Base-by-base conservation (phyloP, 176 grass and related monocot genomes). In the Eragrostis nindensis region DNA sequence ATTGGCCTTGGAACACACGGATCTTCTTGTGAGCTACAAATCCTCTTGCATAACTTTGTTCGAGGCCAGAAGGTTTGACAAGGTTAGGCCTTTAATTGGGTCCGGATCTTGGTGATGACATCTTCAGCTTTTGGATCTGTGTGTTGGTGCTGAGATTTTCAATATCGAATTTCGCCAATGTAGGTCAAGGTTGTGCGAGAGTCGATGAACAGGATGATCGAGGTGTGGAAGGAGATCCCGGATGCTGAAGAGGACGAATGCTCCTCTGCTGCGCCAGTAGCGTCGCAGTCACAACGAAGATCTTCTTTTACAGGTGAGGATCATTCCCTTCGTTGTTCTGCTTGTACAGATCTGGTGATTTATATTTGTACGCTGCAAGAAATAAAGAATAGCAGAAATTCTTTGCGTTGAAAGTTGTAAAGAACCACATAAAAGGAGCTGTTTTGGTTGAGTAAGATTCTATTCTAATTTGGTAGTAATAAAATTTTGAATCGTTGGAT, bases 161-260 rank as follows among this genome's bases (percentile, higher is more conserved):
- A 16, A 64, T 70, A 27, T 80, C 4, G 5, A 41, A 70, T 61
- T 66, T n/a, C 19, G 52, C 26, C 22, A 93, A 91, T 95, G 88
- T 47, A 99, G 97, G 97, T 99, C 43, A 99, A 99, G 81, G 93
- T 93, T 70, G 97, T 99, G 29, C 81, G 97, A 48, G 97, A 99
- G 63, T 91, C 93, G 2, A 95, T 99, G 93, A 95, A 76, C 68
- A 68, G 66, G 72, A 99, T 99, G 97, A 82, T 99, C 66, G 87
- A 99, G 75, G 90, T 78, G 11, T 99, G 97, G 97, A 95, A 90
- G 75, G 92, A 91, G 79, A 95, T 99, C 70, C 93, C 97, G 9
- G 84, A 84, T n/a, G 39, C 71, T 48, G 85, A 86, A 74, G 90
- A 91, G 63, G 85, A 81, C 11, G 80, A 93, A 38, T 77, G 80